Percentiles rank a stretch among this genome's conserved stretches.
Evolutionary conservation across 2,329 filamentous ascomycete species (phyloP).

Genomic region (Arthrobotrys sphaeroides): DNA sequence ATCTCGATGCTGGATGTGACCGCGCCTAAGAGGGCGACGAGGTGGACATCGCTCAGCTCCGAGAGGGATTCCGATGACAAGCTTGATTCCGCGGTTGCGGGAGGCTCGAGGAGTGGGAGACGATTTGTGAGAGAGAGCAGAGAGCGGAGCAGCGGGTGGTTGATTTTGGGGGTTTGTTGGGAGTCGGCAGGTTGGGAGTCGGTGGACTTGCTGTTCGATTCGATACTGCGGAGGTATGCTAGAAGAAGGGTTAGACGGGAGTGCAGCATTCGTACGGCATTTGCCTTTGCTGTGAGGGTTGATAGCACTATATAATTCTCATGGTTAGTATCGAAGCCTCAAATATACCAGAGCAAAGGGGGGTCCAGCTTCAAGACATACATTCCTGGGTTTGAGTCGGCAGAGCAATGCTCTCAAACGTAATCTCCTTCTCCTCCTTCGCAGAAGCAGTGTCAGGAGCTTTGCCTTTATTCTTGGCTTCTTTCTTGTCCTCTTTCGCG

Average conservation of each 20-base stretch:
- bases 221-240: slow-evolving; percentile 73
- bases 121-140: slow-evolving; percentile 83
- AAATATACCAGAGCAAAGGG: background rate
- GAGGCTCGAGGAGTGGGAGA: slow-evolving; percentile 79
- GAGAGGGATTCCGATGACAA: slow-evolving; percentile 72
- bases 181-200: slow-evolving; percentile 50
- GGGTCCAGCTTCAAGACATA: slow-evolving; percentile 61
- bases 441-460: slow-evolving; percentile 51
- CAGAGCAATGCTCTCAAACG: slow-evolving; percentile 60
- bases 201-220: slow-evolving; percentile 53
- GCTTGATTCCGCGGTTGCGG: slow-evolving; percentile 72
- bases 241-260: slow-evolving; percentile 76
- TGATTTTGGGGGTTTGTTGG: slow-evolving; percentile 56
- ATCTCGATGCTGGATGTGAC: slow-evolving; percentile 77
- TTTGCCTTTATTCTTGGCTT: slow-evolving; percentile 58
- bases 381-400: slow-evolving; percentile 73
- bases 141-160: slow-evolving; percentile 78
- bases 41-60: slow-evolving; percentile 83
- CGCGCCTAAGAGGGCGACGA: slow-evolving; percentile 78
- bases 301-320: slow-evolving; percentile 66
- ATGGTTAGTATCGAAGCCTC: background rate
- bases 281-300: slow-evolving; percentile 82
- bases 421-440: slow-evolving; percentile 54
- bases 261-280: slow-evolving; percentile 93
- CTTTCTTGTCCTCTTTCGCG: slow-evolving; percentile 57